Evolutionary conservation across 208 protist species (phyloP).

Genomic region (Leishmania mexicana): DNA sequence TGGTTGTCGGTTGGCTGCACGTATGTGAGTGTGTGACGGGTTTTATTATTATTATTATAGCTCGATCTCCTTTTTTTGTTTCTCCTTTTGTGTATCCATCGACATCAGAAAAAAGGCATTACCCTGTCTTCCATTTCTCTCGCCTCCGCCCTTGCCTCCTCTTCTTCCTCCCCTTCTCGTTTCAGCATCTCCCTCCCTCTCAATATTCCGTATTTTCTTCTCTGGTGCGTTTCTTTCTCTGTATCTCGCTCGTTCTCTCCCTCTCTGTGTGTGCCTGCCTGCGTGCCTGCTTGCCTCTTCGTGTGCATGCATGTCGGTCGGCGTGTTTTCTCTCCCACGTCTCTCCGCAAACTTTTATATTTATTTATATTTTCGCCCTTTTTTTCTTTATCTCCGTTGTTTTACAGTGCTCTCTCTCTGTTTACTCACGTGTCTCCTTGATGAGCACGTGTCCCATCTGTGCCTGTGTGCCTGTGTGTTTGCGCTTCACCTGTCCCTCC

Average conservation of each 20-base stretch:
- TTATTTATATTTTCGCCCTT: neutral
- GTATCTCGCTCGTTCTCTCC: neutral
- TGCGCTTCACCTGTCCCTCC: neutral
- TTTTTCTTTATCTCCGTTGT: neutral
- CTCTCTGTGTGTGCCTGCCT: neutral
- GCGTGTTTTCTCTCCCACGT: neutral
- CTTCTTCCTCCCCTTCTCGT: neutral
- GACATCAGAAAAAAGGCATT: neutral
- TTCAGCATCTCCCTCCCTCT: neutral
- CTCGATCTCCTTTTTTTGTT: neutral
- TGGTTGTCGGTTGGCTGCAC: neutral
- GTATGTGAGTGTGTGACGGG: neutral
- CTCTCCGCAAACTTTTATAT: neutral
- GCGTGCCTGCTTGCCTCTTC: neutral
- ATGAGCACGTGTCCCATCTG: neutral
- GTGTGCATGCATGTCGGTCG: too few relatives aligned
- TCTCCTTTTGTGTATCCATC: neutral
- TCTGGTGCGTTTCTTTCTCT: neutral
- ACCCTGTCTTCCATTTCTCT: neutral
- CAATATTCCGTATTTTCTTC: neutral
- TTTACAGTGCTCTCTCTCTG: neutral
- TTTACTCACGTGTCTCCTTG: neutral
- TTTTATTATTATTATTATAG: too few relatives aligned
- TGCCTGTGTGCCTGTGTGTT: neutral
- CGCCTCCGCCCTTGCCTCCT: neutral